Conservation (phyloP, 441 rosid species). For the Bocquillonia castaneifolia region DNA sequence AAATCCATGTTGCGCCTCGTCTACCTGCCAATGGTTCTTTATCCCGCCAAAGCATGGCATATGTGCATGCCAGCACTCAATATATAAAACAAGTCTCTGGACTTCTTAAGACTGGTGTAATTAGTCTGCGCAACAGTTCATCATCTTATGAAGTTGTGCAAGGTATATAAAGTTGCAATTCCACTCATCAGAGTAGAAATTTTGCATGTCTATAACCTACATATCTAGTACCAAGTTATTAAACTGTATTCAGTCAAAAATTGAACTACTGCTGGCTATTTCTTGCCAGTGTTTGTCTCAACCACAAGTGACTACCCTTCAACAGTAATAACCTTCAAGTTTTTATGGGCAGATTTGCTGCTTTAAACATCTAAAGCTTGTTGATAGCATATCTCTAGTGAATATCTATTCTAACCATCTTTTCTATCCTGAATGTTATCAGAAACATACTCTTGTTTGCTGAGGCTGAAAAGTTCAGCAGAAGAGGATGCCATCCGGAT, state of each 20-base stretch:
- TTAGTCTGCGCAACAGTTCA: slow-evolving; percentile 87
- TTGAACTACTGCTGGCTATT: not conserved
- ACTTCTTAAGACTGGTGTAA: slow-evolving; percentile 78
- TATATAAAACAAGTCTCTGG: slow-evolving; percentile 94
- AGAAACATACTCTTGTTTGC: slow-evolving; percentile 74
- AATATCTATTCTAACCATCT: slow-evolving; percentile 7
- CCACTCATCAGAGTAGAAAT: slow-evolving; percentile 17
- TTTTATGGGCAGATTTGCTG: not conserved
- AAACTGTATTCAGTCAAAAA: not conserved
- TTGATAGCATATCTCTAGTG: too few species aligned
- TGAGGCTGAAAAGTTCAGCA: slow-evolving; percentile 75
- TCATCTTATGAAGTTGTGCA: slow-evolving; percentile 79
- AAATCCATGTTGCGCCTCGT: slow-evolving; percentile 51
- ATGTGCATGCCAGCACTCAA: slow-evolving; percentile 88
- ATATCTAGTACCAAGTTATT: not conserved
- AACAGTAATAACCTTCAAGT: not conserved
- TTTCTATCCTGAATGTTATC: slow-evolving; percentile 23
- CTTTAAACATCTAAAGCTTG: too few species aligned
- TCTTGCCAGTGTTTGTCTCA: not conserved
- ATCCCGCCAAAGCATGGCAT: slow-evolving; percentile 88
- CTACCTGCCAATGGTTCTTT: slow-evolving; percentile 64
- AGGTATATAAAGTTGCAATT: slow-evolving; percentile 47
- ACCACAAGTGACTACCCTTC: too few species aligned
- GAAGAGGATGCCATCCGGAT: slow-evolving; percentile 73
- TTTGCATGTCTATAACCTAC: not conserved